Evolutionary conservation across 108 stramenopile species (phyloP).

Genomic region (Fragilaria radians): DNA sequence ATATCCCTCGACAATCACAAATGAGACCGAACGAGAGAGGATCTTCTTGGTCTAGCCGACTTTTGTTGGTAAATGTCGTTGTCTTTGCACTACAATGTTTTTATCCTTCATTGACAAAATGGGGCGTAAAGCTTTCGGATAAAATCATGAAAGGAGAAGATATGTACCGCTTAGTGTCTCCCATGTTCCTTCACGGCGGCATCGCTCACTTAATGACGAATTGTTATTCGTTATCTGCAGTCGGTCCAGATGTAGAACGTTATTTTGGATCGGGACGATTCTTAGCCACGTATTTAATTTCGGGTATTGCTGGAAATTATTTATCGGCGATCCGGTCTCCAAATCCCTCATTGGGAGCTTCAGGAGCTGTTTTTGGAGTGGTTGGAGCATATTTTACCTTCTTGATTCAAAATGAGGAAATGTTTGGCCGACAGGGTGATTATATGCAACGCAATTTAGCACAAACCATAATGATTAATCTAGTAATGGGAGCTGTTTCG

Average conservation of each 20-base stretch:
- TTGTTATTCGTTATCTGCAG: constrained; percentile 47
- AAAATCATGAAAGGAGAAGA: constrained; percentile 53
- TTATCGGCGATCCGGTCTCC: constrained; percentile 50
- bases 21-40: background rate
- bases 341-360: constrained; percentile 76
- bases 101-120: constrained; percentile 45
- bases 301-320: constrained; percentile 71
- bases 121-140: constrained; percentile 67
- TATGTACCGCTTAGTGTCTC: constrained; percentile 64
- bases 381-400: constrained; percentile 70
- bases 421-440: constrained; percentile 5
- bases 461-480: constrained; percentile 34
- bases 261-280: constrained; percentile 44
- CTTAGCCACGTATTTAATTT: constrained; percentile 49
- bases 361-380: constrained; percentile 79
- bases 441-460: constrained; percentile 4
- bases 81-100: constrained; percentile 44
- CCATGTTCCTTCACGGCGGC: constrained; percentile 72
- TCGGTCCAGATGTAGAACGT: constrained; percentile 59
- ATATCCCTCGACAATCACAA: background rate
- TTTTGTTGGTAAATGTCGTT: constrained; percentile 41
- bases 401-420: constrained; percentile 40
- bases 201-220: constrained; percentile 65
- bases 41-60: background rate
- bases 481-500: constrained; percentile 31